phyloP scores from a whole-genome alignment of 805 yeast genomes.

The Wickerhamomyces bovis region DNA sequence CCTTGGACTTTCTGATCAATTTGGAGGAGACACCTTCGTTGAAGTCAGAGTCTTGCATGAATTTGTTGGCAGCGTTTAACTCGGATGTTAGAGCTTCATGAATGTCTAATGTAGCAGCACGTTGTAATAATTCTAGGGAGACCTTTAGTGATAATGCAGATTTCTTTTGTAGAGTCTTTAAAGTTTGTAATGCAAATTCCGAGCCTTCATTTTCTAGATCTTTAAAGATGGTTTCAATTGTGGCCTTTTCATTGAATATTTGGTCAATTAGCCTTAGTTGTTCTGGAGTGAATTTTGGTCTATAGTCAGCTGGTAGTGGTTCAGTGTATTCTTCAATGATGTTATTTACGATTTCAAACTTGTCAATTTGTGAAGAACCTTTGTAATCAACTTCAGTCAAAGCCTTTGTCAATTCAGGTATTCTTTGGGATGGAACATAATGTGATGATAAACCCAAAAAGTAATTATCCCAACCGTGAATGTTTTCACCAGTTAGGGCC shows the following conservation, averaged over 20 bases:
- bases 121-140: conserved; percentile 59
- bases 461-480: conserved; percentile 77
- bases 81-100: conserved; percentile 67
- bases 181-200: conserved; percentile 58
- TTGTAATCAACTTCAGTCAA: conserved; percentile 38
- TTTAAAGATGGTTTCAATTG: conserved; percentile 43
- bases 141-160: conserved; percentile 78
- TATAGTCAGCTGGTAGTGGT: conserved; percentile 56
- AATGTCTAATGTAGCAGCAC: conserved; percentile 53
- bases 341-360: conserved; percentile 47
- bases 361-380: conserved; percentile 19
- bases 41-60: conserved; percentile 62
- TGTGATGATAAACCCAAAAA: conserved; percentile 87
- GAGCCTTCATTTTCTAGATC: conserved; percentile 47
- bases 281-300: conserved; percentile 49
- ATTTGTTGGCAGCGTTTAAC: conserved; percentile 67
- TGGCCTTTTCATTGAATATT: conserved; percentile 48
- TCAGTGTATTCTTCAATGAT: conserved; percentile 77
- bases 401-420: conserved; percentile 57
- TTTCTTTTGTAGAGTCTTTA: conserved; percentile 52
- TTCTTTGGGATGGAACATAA: conserved; percentile 62
- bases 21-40: conserved; percentile 62
- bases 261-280: conserved; percentile 60
- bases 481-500: conserved; percentile 78
- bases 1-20: conserved; percentile 53